Conservation (phyloP, 768 basidiomycete genomes). For the Collybia sordida region DNA sequence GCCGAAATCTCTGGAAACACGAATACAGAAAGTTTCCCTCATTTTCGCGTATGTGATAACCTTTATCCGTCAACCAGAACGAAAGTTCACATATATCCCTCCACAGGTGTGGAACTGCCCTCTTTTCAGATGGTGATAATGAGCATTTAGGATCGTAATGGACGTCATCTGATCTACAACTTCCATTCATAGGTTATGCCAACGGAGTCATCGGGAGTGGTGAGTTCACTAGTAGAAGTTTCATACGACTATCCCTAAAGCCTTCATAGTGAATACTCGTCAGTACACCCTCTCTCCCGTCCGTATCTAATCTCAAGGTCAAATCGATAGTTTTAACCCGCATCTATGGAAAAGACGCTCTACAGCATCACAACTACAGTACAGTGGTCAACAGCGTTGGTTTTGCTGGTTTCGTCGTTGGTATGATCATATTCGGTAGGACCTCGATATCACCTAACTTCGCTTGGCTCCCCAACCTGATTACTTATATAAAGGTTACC, state of each 20-base stretch:
- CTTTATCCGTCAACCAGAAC: neutral
- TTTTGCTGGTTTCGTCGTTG: slow-evolving; percentile 83
- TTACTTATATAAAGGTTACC: slow-evolving; percentile 38
- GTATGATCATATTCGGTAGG: slow-evolving; percentile 74
- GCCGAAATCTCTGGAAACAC: slow-evolving; percentile 3
- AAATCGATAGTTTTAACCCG: slow-evolving; percentile 56
- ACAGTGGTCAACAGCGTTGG: slow-evolving; percentile 63
- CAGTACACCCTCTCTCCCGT: slow-evolving; percentile 16
- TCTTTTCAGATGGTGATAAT: slow-evolving; percentile 3
- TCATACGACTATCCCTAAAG: neutral
- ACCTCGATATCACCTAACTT: neutral
- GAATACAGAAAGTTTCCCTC: slow-evolving; percentile 10
- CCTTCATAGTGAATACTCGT: slow-evolving; percentile 65
- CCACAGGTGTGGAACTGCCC: neutral
- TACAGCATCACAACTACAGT: slow-evolving; percentile 57
- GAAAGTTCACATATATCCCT: neutral
- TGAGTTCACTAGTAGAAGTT: slow-evolving; percentile 31
- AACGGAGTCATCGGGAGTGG: slow-evolving; percentile 77
- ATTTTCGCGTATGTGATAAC: slow-evolving; percentile 12
- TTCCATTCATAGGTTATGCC: slow-evolving; percentile 58
- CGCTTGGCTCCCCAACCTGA: neutral
- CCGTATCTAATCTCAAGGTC: neutral
- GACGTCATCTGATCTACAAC: neutral
- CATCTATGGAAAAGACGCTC: slow-evolving; percentile 59
- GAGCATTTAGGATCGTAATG: neutral